These are phyloP conservation scores for Cairneyella variabilis DNA, from an alignment of 495 filamentous ascomycete species.

Conservation along the genomic window DNA sequence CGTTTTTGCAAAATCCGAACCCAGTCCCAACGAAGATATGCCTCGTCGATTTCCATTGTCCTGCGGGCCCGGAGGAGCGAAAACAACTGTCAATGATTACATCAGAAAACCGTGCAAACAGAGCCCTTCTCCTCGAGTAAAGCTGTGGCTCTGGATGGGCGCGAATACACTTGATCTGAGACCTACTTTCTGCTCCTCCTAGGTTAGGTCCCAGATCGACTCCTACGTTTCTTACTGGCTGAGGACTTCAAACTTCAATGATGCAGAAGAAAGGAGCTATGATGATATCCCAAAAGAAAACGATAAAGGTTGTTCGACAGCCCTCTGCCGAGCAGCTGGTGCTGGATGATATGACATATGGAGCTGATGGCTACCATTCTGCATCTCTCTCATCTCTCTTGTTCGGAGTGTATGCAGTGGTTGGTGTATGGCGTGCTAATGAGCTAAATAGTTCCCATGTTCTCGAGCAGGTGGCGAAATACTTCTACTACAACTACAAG, in stretches of 20 bases:
- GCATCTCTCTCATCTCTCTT: too few relatives aligned
- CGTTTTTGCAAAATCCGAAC: slow-evolving; percentile 21
- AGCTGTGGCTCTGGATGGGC: slow-evolving; percentile 37
- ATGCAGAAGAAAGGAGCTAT: not conserved
- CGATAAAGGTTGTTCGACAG: not conserved
- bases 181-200: slow-evolving; percentile 9
- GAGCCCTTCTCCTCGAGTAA: slow-evolving; percentile 27
- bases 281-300: not conserved
- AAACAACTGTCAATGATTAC: slow-evolving; percentile 25
- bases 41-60: not conserved
- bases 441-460: slow-evolving; percentile 32
- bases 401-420: too few relatives aligned
- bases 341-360: not conserved
- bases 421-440: not conserved
- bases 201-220: not conserved
- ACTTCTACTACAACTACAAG: slow-evolving; percentile 86
- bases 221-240: not conserved
- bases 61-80: too few relatives aligned
- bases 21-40: not conserved
- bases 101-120: slow-evolving; percentile 23
- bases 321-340: not conserved
- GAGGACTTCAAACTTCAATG: not conserved
- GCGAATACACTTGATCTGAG: slow-evolving; percentile 60
- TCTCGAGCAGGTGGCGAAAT: slow-evolving; percentile 88
- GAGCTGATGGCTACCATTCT: not conserved